Conservation (phyloP, 176 grass and related monocot genomes). For the Oryza officinalis region DNA sequence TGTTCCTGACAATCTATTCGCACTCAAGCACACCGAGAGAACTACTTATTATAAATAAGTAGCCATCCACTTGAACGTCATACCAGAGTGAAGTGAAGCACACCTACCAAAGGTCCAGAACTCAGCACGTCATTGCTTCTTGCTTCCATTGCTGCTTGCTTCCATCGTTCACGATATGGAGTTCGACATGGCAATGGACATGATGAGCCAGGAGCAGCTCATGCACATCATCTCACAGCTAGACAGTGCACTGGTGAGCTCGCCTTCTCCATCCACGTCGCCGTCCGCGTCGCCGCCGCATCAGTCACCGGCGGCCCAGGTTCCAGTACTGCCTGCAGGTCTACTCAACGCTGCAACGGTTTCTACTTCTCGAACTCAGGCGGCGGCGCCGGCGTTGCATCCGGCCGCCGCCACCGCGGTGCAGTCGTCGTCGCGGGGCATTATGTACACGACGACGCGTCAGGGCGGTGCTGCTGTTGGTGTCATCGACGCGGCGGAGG, state of each 20-base stretch:
- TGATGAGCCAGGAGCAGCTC: slow-evolving; percentile 31
- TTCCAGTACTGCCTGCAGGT: background rate
- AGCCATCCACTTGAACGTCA: background rate
- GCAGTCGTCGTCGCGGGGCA: background rate
- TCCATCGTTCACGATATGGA: background rate
- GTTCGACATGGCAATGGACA: slow-evolving; percentile 8
- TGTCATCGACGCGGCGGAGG: slow-evolving; percentile 18
- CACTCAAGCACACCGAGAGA: background rate
- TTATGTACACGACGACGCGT: slow-evolving; percentile 4
- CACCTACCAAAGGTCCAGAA: slow-evolving; percentile 1
- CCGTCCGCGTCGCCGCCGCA: background rate
- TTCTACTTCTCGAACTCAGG: background rate
- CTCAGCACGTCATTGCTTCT: background rate
- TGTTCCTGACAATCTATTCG: background rate
- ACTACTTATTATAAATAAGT: background rate
- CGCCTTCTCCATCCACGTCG: slow-evolving; percentile 17
- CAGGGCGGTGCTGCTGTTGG: slow-evolving; percentile 15
- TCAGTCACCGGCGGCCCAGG: background rate
- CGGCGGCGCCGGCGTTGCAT: background rate
- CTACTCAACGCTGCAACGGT: background rate
- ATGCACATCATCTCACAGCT: slow-evolving; percentile 36
- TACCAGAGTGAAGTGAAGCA: background rate
- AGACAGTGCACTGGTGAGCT: slow-evolving; percentile 17
- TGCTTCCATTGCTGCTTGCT: background rate
- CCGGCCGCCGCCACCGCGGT: background rate